Base-by-base conservation (phyloP, 345 rosid genomes). In the Excoecaria cochinchinensis region DNA sequence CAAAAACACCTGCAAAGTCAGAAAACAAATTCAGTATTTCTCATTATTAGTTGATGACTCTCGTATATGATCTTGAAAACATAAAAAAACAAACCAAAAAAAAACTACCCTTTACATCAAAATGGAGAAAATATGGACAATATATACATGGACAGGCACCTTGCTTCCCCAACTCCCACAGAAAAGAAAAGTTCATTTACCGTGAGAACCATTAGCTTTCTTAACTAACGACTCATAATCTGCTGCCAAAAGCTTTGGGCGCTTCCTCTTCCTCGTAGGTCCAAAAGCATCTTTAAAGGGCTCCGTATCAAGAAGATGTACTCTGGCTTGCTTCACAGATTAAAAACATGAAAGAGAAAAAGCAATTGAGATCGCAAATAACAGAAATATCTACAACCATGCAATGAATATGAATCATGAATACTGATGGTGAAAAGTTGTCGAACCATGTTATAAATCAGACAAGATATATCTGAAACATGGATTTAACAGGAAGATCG, bases 271-370 rank as follows among this genome's bases (percentile, higher is more conserved):
- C 17, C 76, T 83, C 58, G 85, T 89, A 31, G 87, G 91, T 46
- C 99, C 97, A 82, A 95, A 95, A 57, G 97, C 90, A 89, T 93
- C 95, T 79, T 67, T 79, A 82, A 93, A 95, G 12, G 99, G 91
- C 81, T 89, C 90, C 15, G 86, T 90, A 48, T 90, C 95, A 4
- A 95, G 93, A 42, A 95, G 92, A 77, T 89, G 98, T 76, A 92
- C 96, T 87, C 96, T 91, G 5, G 92, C 81, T 89, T 91, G 94
- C 99, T 95, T 76, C 72, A 83, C 13, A 70, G 31, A 77, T 48
- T 0, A 64, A 44, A 65, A 66, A 71, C 11, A 72, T 39, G 3
- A 61, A 79, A 50, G 73, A 11, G 36, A 24, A 25, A 73, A 10
- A 2, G 47, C 47, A 62, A 10, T 1, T 69, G 13, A 69, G 19